Percentiles rank a stretch among this genome's conserved stretches.
phyloP scores from a whole-genome alignment of 1,284 basidiomycete genomes.

The Abortiporus biennis region DNA sequence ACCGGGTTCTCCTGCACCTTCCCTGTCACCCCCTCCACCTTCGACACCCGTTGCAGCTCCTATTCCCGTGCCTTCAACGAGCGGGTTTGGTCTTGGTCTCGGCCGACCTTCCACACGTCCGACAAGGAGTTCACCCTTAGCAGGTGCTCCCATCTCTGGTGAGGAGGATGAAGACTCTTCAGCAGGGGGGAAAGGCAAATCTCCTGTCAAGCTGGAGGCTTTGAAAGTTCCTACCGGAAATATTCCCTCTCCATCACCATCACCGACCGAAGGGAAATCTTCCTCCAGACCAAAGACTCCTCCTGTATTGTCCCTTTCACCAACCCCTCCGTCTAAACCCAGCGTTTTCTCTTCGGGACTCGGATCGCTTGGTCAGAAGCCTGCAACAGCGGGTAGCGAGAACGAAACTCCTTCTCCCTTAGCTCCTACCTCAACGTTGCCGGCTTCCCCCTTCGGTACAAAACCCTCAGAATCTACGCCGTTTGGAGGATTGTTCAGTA shows the following conservation, averaged over 20 bases:
- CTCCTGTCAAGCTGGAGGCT: constrained; percentile 8
- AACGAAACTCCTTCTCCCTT: neutral
- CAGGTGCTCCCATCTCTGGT: constrained; percentile 19
- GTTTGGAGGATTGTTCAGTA: neutral
- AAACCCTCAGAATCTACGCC: neutral
- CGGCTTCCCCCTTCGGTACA: constrained; percentile 1
- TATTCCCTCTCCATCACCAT: constrained; percentile 2
- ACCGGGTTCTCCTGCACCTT: constrained; percentile 47
- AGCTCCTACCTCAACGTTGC: neutral
- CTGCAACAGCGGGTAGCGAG: neutral
- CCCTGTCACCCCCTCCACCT: constrained; percentile 14
- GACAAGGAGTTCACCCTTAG: constrained; percentile 22
- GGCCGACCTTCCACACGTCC: constrained; percentile 23
- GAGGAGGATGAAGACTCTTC: constrained; percentile 14
- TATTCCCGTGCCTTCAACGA: constrained; percentile 8
- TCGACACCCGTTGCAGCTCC: constrained; percentile 11
- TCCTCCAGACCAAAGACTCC: constrained; percentile 29
- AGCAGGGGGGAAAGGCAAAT: constrained; percentile 6
- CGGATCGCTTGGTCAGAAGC: neutral
- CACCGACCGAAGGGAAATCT: constrained; percentile 7
- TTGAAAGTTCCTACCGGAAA: constrained; percentile 11
- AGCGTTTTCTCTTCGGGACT: constrained; percentile 15
- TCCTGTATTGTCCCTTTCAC: constrained; percentile 27
- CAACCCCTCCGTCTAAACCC: constrained; percentile 14
- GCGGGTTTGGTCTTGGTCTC: constrained; percentile 11